Conservation (phyloP, 306 rosid genomes). For the Argentina anserina region DNA sequence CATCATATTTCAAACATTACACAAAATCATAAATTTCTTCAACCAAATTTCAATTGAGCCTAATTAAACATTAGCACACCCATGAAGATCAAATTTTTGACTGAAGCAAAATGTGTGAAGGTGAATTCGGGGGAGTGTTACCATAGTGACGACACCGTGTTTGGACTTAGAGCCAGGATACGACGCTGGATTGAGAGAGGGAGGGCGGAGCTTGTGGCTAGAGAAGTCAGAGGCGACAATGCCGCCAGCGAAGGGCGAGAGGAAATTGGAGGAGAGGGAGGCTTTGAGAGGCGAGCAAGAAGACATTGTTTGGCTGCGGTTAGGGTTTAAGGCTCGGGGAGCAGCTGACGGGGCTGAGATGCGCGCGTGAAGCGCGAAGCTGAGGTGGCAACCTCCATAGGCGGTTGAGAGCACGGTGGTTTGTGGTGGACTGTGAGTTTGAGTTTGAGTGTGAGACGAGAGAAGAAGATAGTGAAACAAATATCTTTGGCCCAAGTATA, state of each 20-base stretch:
- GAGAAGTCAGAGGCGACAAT: constrained; percentile 45
- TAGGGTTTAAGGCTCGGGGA: not conserved
- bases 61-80: not conserved
- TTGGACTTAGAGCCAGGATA: constrained; percentile 44
- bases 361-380: constrained; percentile 27
- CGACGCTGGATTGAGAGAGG: constrained; percentile 52
- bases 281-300: constrained; percentile 23
- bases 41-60: not conserved
- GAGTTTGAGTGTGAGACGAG: not conserved
- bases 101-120: not conserved
- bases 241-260: constrained; percentile 42
- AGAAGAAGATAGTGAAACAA: not conserved
- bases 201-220: constrained; percentile 59
- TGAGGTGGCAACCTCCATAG: constrained; percentile 34
- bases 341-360: not conserved
- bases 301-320: constrained; percentile 13
- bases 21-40: not conserved
- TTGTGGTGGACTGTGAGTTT: not conserved
- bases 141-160: constrained; percentile 87
- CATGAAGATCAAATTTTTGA: not conserved
- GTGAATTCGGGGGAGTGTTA: constrained; percentile 24
- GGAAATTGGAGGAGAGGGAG: constrained; percentile 57
- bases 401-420: not conserved
- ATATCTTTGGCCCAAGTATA: too few species aligned
- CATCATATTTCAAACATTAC: not conserved